These are phyloP conservation scores for Trichosporon inkin DNA, from an alignment of 1,284 basidiomycete species.

Conservation along the genomic window DNA sequence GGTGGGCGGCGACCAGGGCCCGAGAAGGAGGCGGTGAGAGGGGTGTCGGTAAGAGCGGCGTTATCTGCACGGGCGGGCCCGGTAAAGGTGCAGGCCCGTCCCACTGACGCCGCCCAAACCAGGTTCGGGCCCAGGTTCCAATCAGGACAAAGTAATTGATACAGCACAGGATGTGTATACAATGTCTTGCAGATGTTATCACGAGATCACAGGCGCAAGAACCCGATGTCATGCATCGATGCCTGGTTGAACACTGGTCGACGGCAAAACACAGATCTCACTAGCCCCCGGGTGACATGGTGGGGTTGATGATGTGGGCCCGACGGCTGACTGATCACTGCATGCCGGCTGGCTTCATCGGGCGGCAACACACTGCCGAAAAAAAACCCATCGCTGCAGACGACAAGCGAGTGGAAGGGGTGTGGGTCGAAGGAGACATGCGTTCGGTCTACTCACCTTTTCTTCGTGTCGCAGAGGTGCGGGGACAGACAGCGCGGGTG, in stretches of 20 bases:
- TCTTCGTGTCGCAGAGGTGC: no score
- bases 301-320: constrained; percentile 2
- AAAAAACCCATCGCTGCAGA: no score
- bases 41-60: constrained; percentile 5
- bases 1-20: constrained; percentile 3
- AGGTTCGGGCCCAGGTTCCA: not conserved
- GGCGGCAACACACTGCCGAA: not conserved
- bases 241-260: not conserved
- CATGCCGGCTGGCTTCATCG: not conserved
- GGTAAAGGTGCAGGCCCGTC: constrained; percentile 2
- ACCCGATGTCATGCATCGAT: constrained; percentile 1
- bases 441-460: not conserved
- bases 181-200: not conserved
- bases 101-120: constrained; percentile 3
- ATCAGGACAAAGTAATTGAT: not conserved
- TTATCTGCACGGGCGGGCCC: constrained; percentile 10
- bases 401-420: not conserved
- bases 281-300: not conserved
- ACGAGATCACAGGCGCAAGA: not conserved
- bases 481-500: no score
- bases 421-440: no score
- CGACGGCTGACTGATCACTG: not conserved
- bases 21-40: not conserved
- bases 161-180: not conserved
- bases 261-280: not conserved